phyloP scores from a whole-genome alignment of 2,329 filamentous ascomycete genomes.

The Neopestalotiopsis sp. region DNA sequence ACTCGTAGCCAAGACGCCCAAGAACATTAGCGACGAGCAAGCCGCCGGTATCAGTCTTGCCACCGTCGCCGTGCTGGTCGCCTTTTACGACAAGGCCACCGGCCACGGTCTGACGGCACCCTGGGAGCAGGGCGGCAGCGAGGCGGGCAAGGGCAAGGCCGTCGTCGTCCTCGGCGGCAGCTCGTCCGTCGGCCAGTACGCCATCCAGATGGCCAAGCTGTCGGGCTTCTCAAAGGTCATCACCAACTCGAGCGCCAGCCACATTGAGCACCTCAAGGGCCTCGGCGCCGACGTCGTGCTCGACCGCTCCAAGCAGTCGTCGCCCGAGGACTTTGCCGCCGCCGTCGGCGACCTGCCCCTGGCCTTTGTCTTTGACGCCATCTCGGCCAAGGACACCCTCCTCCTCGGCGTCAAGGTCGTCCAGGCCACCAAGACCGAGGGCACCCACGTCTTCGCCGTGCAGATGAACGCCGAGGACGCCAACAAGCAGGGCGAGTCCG shows the following conservation, averaged over 20 bases:
- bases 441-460: constrained; percentile 26
- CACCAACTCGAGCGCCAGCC: constrained; percentile 34
- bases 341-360: constrained; percentile 32
- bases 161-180: constrained; percentile 39
- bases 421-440: constrained; percentile 23
- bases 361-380: constrained; percentile 37
- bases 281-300: constrained; percentile 35
- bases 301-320: constrained; percentile 25
- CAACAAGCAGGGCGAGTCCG: constrained; percentile 21
- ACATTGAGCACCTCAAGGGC: constrained; percentile 26
- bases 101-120: constrained; percentile 34
- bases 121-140: constrained; percentile 30
- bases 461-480: constrained; percentile 21
- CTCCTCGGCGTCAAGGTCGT: constrained; percentile 34
- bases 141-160: constrained; percentile 27
- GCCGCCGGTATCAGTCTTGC: constrained; percentile 33
- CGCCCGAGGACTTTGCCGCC: constrained; percentile 28
- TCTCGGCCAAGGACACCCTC: constrained; percentile 35
- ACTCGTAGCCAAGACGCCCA: constrained; percentile 37
- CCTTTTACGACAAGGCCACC: constrained; percentile 26
- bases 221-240: constrained; percentile 39
- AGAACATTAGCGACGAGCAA: constrained; percentile 34
- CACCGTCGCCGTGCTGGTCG: constrained; percentile 27
- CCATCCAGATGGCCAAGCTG: constrained; percentile 38
- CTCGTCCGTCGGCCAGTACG: constrained; percentile 40